A percentile compares a stretch with the other conserved stretches of the same genome.
phyloP scores from a whole-genome alignment of 768 basidiomycete genomes.

The Leccinum subtestaceum region DNA sequence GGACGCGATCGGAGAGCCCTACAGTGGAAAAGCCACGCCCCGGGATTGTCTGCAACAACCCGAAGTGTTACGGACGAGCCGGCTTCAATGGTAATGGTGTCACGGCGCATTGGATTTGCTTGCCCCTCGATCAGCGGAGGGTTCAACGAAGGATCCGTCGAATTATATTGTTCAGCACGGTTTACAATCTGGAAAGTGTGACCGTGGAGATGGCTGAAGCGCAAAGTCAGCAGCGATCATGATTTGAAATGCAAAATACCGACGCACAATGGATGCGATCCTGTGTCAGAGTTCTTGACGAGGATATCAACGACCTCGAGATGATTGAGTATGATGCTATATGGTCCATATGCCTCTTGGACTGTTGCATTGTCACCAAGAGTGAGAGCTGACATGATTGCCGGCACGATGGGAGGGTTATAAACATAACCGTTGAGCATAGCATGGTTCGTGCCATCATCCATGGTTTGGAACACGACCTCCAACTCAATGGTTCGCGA shows the following conservation, averaged over 20 bases:
- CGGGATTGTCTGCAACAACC: conserved; percentile 88
- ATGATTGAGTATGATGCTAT: conserved; percentile 72
- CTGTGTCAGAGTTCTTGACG: conserved; percentile 66
- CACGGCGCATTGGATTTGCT: conserved; percentile 87
- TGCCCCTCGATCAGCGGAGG: conserved; percentile 78
- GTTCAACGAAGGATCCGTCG: conserved; percentile 72
- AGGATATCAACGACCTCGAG: conserved; percentile 76
- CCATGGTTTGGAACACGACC: conserved; percentile 79
- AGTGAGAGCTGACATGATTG: conserved; percentile 70
- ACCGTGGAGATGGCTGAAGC: conserved; percentile 81
- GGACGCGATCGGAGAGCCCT: conserved; percentile 27
- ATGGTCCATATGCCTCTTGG: conserved; percentile 73
- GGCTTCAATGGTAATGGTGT: conserved; percentile 78
- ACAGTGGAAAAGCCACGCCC: conserved; percentile 86
- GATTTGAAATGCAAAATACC: not conserved
- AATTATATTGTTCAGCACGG: conserved; percentile 66
- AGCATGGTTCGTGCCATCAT: conserved; percentile 82
- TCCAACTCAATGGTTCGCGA: conserved; percentile 67
- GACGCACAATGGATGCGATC: conserved; percentile 82
- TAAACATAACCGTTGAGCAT: conserved; percentile 71
- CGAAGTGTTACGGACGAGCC: conserved; percentile 69
- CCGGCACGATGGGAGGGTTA: conserved; percentile 68
- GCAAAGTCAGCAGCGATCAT: not conserved
- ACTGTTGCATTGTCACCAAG: conserved; percentile 72
- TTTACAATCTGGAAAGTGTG: conserved; percentile 83